Evolutionary conservation across 768 basidiomycete genomes (phyloP).

Genomic region (Cystofilobasidium macerans): DNA sequence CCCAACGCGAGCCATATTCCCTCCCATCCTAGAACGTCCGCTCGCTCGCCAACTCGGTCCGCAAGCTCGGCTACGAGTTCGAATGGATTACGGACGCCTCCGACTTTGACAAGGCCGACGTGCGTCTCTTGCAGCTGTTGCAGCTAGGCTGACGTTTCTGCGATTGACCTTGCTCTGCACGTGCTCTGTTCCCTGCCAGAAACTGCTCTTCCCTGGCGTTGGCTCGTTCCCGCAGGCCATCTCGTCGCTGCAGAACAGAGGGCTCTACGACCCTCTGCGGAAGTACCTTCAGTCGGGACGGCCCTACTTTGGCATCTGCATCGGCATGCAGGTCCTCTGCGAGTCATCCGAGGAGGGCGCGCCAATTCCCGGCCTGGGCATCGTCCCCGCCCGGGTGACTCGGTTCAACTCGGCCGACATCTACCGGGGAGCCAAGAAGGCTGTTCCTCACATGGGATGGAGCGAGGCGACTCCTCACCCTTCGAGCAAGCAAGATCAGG

Average conservation of each 20-base stretch:
- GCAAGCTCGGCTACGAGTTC: conserved; percentile 70
- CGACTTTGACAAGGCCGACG: conserved; percentile 80
- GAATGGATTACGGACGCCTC: conserved; percentile 70
- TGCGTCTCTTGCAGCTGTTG: conserved; percentile 44
- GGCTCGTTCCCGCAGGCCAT: conserved; percentile 87
- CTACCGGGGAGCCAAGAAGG: conserved; percentile 30
- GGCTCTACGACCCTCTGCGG: conserved; percentile 66
- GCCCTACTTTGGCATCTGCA: conserved; percentile 90
- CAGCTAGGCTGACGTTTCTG: neutral
- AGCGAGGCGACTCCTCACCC: conserved; percentile 49
- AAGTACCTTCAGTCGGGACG: conserved; percentile 73
- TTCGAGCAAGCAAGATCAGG: conserved; percentile 45
- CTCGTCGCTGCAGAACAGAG: conserved; percentile 56
- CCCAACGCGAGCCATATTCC: neutral
- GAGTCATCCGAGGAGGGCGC: conserved; percentile 59
- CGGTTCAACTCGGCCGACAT: conserved; percentile 44
- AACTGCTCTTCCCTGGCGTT: conserved; percentile 91
- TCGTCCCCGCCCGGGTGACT: conserved; percentile 72
- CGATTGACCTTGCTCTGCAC: neutral
- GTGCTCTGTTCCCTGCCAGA: conserved; percentile 44
- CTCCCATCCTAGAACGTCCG: conserved; percentile 47
- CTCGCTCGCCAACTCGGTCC: conserved; percentile 84
- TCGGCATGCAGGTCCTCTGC: conserved; percentile 96
- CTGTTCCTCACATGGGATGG: conserved; percentile 97
- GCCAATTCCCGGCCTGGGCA: conserved; percentile 55